Evolutionary conservation across 2,329 filamentous ascomycete species (phyloP).

Genomic region (Malbranchea cinnamomea): DNA sequence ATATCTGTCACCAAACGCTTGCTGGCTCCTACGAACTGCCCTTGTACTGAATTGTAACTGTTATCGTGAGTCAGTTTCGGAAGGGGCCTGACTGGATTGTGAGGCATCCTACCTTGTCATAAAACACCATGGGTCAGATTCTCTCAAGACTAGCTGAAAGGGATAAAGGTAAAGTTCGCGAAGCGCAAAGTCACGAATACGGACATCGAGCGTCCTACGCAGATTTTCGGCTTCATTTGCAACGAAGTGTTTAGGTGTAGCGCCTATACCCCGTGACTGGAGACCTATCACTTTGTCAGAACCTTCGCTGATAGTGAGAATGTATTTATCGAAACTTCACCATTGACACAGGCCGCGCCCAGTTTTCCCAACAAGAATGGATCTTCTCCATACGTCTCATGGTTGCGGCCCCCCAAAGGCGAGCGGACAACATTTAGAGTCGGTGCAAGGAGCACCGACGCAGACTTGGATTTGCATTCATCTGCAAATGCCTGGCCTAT

Average conservation of each 20-base stretch:
- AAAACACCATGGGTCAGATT: constrained; percentile 35
- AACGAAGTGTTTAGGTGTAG: constrained; percentile 50
- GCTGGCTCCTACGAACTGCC: constrained; percentile 17
- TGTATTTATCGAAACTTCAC: constrained; percentile 15
- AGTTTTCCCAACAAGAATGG: constrained; percentile 56
- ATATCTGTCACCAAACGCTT: constrained; percentile 13
- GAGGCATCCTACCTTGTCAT: constrained; percentile 30
- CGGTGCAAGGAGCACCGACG: no score
- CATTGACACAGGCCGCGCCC: constrained; percentile 52
- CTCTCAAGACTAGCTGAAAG: constrained; percentile 40
- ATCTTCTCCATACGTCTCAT: constrained; percentile 52
- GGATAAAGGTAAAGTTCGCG: constrained; percentile 43
- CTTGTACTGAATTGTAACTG: constrained; percentile 35
- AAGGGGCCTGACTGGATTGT: no score
- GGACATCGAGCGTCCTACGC: constrained; percentile 14
- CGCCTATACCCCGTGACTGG: constrained; percentile 53
- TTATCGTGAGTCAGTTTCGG: no score
- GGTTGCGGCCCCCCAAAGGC: no score
- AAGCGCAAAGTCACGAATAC: constrained; percentile 30
- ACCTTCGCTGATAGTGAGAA: background rate
- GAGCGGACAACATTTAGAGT: no score
- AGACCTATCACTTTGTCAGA: constrained; percentile 18
- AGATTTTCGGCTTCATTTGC: constrained; percentile 18
- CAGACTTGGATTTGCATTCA: no score
- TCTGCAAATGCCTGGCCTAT: no score